Percentiles rank a stretch among this genome's conserved stretches.
Evolutionary conservation across 352 stramenopile species (phyloP).

Genomic region (Phytophthora lateralis): DNA sequence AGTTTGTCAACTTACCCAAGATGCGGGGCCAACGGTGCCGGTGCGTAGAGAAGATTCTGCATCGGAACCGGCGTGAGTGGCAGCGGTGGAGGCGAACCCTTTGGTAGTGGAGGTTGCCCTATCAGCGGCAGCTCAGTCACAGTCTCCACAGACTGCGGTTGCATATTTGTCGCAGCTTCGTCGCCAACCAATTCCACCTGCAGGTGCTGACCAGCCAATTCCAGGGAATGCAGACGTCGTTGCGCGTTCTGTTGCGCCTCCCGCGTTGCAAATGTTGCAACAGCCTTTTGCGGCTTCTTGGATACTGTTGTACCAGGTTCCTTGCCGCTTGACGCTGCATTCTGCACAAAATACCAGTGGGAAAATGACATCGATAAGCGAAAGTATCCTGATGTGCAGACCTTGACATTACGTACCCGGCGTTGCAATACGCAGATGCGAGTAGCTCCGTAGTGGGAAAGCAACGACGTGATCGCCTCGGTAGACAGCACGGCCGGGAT

Average conservation of each 20-base stretch:
- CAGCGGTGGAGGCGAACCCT: slow-evolving; percentile 39
- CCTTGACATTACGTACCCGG: slow-evolving; percentile 26
- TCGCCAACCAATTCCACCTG: slow-evolving; percentile 37
- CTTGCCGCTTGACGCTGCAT: slow-evolving; percentile 31
- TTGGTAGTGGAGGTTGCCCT: slow-evolving; percentile 35
- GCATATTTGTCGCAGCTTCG: slow-evolving; percentile 10
- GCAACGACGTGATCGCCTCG: slow-evolving; percentile 59
- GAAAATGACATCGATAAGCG: slow-evolving; percentile 18
- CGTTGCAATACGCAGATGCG: slow-evolving; percentile 50
- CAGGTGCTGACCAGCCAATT: slow-evolving; percentile 62
- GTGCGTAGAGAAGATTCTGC: slow-evolving; percentile 27
- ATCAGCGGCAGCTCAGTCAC: not conserved
- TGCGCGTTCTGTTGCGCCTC: slow-evolving; percentile 45
- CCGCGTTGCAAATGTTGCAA: slow-evolving; percentile 48
- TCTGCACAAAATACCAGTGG: slow-evolving; percentile 25
- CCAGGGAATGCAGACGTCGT: slow-evolving; percentile 45
- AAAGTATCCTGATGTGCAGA: not conserved
- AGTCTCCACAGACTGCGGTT: slow-evolving; percentile 6
- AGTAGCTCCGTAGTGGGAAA: slow-evolving; percentile 63
- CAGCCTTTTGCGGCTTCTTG: slow-evolving; percentile 43
- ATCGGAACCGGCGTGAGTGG: slow-evolving; percentile 20
- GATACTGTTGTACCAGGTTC: slow-evolving; percentile 29
- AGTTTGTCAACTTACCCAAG: slow-evolving; percentile 53
- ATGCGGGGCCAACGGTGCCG: slow-evolving; percentile 69
- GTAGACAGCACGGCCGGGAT: slow-evolving; percentile 60